Conservation (phyloP, 2,329 filamentous ascomycete species). For the Ophiostoma populinum region DNA sequence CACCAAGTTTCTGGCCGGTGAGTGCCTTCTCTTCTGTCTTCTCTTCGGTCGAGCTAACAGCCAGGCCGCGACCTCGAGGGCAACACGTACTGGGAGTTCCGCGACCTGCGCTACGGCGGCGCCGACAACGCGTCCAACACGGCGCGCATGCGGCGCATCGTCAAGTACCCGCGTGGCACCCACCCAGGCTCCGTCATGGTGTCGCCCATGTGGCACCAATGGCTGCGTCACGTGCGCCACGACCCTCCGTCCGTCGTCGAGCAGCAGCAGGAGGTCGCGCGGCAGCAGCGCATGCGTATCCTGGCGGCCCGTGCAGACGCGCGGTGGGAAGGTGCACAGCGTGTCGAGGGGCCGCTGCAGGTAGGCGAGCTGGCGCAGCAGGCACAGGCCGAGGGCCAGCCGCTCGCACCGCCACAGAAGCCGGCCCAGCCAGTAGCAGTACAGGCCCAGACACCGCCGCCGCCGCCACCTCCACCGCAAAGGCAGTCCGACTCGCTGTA, state of each 20-base stretch:
- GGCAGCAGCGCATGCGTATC: conserved; percentile 34
- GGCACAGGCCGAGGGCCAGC: too few relatives aligned
- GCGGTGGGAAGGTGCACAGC: conserved; percentile 40
- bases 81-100: conserved; percentile 55
- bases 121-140: conserved; percentile 12
- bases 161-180: conserved; percentile 36
- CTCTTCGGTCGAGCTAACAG: too few relatives aligned
- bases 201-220: conserved; percentile 49
- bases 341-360: conserved; percentile 3
- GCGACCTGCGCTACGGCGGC: conserved; percentile 26
- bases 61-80: conserved; percentile 45
- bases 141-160: conserved; percentile 39
- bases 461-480: background rate
- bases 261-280: conserved; percentile 33
- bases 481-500: too few relatives aligned
- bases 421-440: too few relatives aligned
- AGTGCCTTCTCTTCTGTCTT: too few relatives aligned
- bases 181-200: conserved; percentile 39
- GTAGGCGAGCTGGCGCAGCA: conserved; percentile 3
- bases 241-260: conserved; percentile 38
- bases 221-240: conserved; percentile 43
- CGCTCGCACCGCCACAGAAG: too few relatives aligned
- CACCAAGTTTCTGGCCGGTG: conserved; percentile 44
- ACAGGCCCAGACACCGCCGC: too few relatives aligned
- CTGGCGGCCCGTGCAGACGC: conserved; percentile 45